Evolutionary conservation across 1,139 yeast species (phyloP), one percentile per base, ranked within the genome.

Genomic region (Dujonia santamariae): DNA sequence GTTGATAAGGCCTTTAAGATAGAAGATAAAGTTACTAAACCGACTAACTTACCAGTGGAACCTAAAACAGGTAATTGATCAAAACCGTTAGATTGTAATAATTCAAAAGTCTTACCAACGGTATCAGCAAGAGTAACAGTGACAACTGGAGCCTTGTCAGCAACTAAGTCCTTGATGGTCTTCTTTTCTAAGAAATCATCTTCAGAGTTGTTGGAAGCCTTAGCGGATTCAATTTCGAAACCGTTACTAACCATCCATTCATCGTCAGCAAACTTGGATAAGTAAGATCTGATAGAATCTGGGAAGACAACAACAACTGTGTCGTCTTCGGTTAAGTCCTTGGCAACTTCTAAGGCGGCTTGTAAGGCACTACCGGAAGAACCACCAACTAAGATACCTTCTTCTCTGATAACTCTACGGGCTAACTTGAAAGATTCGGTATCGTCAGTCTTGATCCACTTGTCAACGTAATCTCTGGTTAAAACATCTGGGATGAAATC

Each of bases 161-260:
- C 54, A 30, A 82, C 73, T 61, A 86, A 73, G 47, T 84, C 90
- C 37, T 67, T 69, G 48, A 86, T 84, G 34, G 81, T 79, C 40
- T 59, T 65, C 36, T 51, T 44, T 26, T 54, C 36, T 52, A 72
- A 63, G 51, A 68, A 78, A 48, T 78, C 37, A 37, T 47, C 45
- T 8, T 44, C 35, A 23, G 47, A 44, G 39, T 74, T 63, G 52
- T 71, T 67, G 46, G 64, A 60, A 31, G 67, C 63, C 29, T 65
- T 61, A 42, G 68, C 59, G 44, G 61, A 70, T 42, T 77, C 84
- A 28, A 67, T 67, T 42, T 63, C 63, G 53, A 86, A 81, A 4
- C 87, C 85, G 56, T 85, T 84, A 49, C 78, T 78, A 58, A 74
- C 76, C 85, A 86, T 79, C 96, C 96, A 86, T 63, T 85, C 95